phyloP scores from a whole-genome alignment of 768 basidiomycete genomes.

The Wakefieldia striispora region DNA sequence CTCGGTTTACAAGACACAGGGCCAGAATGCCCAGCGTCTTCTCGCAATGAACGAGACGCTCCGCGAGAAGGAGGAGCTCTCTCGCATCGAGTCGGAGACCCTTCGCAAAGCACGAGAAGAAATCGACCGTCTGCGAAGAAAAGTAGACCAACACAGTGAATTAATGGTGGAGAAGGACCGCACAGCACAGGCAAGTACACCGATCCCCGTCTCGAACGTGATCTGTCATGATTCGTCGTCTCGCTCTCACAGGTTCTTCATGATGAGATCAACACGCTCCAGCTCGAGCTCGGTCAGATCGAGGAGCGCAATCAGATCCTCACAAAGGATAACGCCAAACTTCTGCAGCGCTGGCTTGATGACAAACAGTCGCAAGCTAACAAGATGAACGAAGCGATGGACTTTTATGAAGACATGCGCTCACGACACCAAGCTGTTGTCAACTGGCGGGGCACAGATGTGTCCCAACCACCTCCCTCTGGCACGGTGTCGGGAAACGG shows the following conservation, averaged over 20 bases:
- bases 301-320: slow-evolving; percentile 85
- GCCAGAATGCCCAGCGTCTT: slow-evolving; percentile 91
- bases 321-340: slow-evolving; percentile 88
- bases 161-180: slow-evolving; percentile 87
- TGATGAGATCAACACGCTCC: slow-evolving; percentile 91
- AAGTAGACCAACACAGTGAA: slow-evolving; percentile 81
- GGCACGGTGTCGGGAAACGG: slow-evolving; percentile 42
- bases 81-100: slow-evolving; percentile 77
- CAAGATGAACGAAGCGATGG: slow-evolving; percentile 91
- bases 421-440: slow-evolving; percentile 63
- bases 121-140: slow-evolving; percentile 61
- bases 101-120: slow-evolving; percentile 78
- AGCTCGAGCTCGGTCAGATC: slow-evolving; percentile 87
- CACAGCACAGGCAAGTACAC: slow-evolving; percentile 71
- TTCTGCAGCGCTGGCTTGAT: slow-evolving; percentile 96
- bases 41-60: slow-evolving; percentile 94
- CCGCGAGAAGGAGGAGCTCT: slow-evolving; percentile 87
- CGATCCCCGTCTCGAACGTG: not conserved
- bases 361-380: slow-evolving; percentile 91
- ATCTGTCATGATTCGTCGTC: not conserved
- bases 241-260: slow-evolving; percentile 67
- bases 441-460: slow-evolving; percentile 51
- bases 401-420: slow-evolving; percentile 86
- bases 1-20: slow-evolving; percentile 93
- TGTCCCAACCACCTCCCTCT: slow-evolving; percentile 35